Evolutionary conservation across 2,329 filamentous ascomycete genomes (phyloP).

Genomic region (Neonectria ditissima): DNA sequence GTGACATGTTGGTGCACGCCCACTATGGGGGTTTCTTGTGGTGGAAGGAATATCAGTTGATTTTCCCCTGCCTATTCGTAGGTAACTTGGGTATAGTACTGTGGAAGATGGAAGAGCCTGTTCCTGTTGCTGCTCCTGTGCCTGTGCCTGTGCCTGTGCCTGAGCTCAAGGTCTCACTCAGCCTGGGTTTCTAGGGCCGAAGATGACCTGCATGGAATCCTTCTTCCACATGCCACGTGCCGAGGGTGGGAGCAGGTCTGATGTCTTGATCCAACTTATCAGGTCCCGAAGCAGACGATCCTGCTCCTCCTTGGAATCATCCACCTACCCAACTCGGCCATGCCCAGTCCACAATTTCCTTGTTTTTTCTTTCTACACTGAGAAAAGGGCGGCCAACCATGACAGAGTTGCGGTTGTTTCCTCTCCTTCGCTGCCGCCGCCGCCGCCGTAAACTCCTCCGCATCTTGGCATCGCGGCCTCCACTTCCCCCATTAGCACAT

Average conservation of each 20-base stretch:
- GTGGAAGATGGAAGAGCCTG: too few species aligned
- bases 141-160: not conserved
- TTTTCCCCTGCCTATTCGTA: too few species aligned
- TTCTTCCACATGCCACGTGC: constrained; percentile 3
- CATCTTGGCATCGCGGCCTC: constrained; percentile 5
- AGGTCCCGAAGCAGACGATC: not conserved
- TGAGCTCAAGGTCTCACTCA: not conserved
- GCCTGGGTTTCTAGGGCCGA: not conserved
- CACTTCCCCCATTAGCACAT: constrained; percentile 1
- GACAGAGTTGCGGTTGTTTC: not conserved
- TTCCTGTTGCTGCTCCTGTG: not conserved
- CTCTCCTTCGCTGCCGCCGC: not conserved
- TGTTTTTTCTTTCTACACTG: not conserved
- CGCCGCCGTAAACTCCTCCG: not conserved
- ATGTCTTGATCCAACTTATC: not conserved
- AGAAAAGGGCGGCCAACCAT: not conserved
- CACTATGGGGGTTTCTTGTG: too few species aligned
- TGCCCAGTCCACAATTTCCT: not conserved
- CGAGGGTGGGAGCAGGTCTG: not conserved
- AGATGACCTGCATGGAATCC: not conserved
- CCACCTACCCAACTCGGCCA: constrained; percentile 9
- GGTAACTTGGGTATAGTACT: too few species aligned
- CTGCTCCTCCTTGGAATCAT: not conserved
- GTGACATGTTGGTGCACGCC: not conserved
- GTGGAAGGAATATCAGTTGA: too few species aligned